Evolutionary conservation across 169 alveolate genomes (phyloP).

Genomic region (Plasmodium reichenowi): DNA sequence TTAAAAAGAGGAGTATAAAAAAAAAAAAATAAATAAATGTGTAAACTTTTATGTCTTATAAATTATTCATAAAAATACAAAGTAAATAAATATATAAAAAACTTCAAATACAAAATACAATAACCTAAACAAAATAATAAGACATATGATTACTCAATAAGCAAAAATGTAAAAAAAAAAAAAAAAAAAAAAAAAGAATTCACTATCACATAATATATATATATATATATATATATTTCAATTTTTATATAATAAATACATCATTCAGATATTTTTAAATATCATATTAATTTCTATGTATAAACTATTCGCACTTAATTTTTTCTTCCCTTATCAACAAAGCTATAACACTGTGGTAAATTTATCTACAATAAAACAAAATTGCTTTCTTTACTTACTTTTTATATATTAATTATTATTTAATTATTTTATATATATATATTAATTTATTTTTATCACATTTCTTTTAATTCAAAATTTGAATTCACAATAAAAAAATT

Average conservation of each 20-base stretch:
- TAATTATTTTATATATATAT: too few relatives aligned
- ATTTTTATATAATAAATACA: not conserved
- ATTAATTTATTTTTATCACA: too few relatives aligned
- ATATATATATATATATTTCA: not conserved
- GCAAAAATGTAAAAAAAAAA: slow-evolving; percentile 18
- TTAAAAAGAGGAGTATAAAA: slow-evolving; percentile 1
- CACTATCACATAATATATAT: not conserved
- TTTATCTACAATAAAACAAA: slow-evolving; percentile 4
- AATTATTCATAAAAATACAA: slow-evolving; percentile 17
- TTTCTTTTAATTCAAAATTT: too few relatives aligned
- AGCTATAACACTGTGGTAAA: not conserved
- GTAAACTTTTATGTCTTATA: slow-evolving; percentile 56
- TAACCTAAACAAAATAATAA: slow-evolving; percentile 53
- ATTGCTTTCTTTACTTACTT: not conserved
- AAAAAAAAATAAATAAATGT: slow-evolving; percentile 27
- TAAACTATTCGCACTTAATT: not conserved
- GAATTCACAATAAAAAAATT: not conserved
- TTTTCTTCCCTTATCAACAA: slow-evolving; percentile 12
- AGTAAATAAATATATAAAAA: slow-evolving; percentile 19
- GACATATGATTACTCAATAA: slow-evolving; percentile 45
- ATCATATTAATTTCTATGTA: not conserved
- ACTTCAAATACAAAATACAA: slow-evolving; percentile 12
- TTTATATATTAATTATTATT: too few relatives aligned
- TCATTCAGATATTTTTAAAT: not conserved
- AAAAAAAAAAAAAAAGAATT: not conserved